These are phyloP conservation scores for Coniophora puteana DNA, from an alignment of 1,284 basidiomycete genomes.

Conservation along the genomic window DNA sequence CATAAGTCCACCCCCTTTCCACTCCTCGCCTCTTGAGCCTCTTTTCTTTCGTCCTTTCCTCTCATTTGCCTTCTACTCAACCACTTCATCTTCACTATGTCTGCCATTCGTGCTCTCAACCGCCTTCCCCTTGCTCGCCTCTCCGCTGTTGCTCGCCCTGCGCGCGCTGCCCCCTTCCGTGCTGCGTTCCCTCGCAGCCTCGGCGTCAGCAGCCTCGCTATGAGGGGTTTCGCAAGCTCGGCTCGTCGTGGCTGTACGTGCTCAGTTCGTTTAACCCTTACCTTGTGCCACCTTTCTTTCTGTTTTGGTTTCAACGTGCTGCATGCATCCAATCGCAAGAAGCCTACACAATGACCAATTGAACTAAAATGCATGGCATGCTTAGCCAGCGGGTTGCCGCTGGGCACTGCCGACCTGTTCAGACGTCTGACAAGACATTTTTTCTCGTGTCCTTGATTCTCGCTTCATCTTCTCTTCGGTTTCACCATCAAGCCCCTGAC, in stretches of 20 bases:
- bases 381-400: too few relatives aligned
- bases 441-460: not conserved
- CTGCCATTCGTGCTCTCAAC: constrained; percentile 39
- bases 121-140: constrained; percentile 35
- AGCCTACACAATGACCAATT: too few relatives aligned
- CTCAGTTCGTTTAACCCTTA: too few relatives aligned
- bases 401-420: not conserved
- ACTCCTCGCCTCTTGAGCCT: too few relatives aligned
- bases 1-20: too few relatives aligned
- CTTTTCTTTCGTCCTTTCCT: not conserved
- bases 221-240: constrained; percentile 57
- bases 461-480: constrained; percentile 1
- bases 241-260: too few relatives aligned
- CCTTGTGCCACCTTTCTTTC: too few relatives aligned
- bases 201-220: constrained; percentile 21
- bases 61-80: constrained; percentile 7
- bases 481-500: constrained; percentile 6
- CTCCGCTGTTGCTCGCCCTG: constrained; percentile 30
- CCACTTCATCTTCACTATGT: constrained; percentile 29
- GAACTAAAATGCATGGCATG: too few relatives aligned
- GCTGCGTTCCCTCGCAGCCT: too few relatives aligned
- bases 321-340: too few relatives aligned
- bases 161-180: constrained; percentile 17
- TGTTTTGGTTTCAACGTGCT: too few relatives aligned
- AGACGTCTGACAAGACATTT: too few relatives aligned